Conservation (phyloP, 495 filamentous ascomycete species). For the Neurospora sublineolata region DNA sequence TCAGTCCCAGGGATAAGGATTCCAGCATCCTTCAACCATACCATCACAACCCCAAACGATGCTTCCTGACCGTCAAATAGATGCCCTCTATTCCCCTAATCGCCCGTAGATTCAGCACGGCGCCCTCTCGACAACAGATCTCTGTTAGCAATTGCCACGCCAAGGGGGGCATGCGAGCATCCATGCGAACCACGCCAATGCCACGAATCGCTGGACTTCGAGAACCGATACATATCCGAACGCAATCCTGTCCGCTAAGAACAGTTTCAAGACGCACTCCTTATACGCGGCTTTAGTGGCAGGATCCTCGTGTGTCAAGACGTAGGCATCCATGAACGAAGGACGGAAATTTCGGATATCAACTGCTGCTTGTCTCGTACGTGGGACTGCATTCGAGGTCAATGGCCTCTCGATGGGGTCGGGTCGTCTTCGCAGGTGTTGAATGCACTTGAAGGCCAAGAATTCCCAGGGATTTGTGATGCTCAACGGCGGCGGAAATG, state of each 20-base stretch:
- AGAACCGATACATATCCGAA: slow-evolving; percentile 19
- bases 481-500: slow-evolving; percentile 12
- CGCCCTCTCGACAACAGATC: not conserved
- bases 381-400: slow-evolving; percentile 13
- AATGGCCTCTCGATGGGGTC: slow-evolving; percentile 23
- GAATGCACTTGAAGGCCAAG: slow-evolving; percentile 25
- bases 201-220: slow-evolving; percentile 12
- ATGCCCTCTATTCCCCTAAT: not conserved
- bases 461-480: slow-evolving; percentile 20
- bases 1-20: not conserved
- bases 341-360: slow-evolving; percentile 29
- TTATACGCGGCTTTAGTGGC: slow-evolving; percentile 15
- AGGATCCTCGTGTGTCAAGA: slow-evolving; percentile 20
- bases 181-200: slow-evolving; percentile 22
- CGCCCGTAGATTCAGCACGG: not conserved
- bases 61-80: not conserved
- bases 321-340: slow-evolving; percentile 33
- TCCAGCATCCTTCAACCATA: not conserved
- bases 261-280: slow-evolving; percentile 20
- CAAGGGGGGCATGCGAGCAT: not conserved
- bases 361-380: not conserved
- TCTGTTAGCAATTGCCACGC: not conserved
- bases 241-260: slow-evolving; percentile 27
- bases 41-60: not conserved
- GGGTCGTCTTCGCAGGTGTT: slow-evolving; percentile 25